Evolutionary conservation across 1,284 basidiomycete species (phyloP).

Genomic region (Caloboletus firmus): DNA sequence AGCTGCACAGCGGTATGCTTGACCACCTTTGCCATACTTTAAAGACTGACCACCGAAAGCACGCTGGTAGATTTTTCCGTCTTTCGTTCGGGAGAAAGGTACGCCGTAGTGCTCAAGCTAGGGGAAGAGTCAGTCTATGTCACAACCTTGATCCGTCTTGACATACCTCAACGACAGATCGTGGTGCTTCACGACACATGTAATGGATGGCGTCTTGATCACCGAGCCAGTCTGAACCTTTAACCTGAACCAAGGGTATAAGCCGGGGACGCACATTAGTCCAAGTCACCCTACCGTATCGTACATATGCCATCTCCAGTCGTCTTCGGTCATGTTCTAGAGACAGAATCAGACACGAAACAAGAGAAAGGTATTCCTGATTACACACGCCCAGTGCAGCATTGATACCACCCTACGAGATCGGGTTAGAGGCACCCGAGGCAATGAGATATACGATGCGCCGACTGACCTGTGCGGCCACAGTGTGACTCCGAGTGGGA

Average conservation of each 20-base stretch:
- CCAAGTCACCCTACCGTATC: conserved; percentile 72
- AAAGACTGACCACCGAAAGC: conserved; percentile 99
- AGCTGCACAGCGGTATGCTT: conserved; percentile 98
- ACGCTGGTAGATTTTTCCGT: conserved; percentile 99
- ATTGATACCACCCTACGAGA: conserved; percentile 91
- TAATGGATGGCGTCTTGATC: conserved; percentile 99
- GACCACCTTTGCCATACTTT: conserved; percentile 97
- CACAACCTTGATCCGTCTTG: background rate
- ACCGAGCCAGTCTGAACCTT: conserved; percentile 99
- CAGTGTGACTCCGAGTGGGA: conserved; percentile 99
- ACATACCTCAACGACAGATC: conserved; percentile 86
- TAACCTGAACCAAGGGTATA: conserved; percentile 60
- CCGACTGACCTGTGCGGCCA: conserved; percentile 86
- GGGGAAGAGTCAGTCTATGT: conserved; percentile 1
- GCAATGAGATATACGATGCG: background rate
- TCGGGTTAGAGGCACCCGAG: conserved; percentile 17
- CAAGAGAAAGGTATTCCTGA: conserved; percentile 9
- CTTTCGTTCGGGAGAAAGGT: conserved; percentile 97
- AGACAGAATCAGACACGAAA: conserved; percentile 5
- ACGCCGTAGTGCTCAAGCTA: conserved; percentile 99
- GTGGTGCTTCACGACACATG: conserved; percentile 96
- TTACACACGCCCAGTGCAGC: conserved; percentile 90
- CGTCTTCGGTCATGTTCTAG: conserved; percentile 99
- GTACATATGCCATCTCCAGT: conserved; percentile 99
- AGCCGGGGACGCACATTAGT: conserved; percentile 1